Evolutionary conservation across 1,139 yeast species (phyloP).

Genomic region (Magnusiomyces tetraspermus): DNA sequence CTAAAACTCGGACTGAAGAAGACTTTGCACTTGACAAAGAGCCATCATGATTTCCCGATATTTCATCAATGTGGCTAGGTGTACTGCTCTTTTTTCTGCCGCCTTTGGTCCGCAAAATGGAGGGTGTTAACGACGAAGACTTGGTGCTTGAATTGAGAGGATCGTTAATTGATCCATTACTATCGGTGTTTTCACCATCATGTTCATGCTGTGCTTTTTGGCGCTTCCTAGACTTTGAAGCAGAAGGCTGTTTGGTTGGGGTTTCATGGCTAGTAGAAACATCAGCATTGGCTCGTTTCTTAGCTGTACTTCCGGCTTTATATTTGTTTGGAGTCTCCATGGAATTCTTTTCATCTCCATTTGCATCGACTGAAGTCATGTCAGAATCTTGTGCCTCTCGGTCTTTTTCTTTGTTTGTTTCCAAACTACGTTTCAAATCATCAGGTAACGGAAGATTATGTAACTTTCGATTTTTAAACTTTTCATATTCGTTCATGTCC

Average conservation of each 20-base stretch:
- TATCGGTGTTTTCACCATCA: constrained; percentile 96
- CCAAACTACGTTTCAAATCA: not conserved
- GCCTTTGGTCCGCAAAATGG: too few species aligned
- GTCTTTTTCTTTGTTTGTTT: not conserved
- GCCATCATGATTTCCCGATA: not conserved
- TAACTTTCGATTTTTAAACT: constrained; percentile 22
- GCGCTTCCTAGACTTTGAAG: not conserved
- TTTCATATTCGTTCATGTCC: constrained; percentile 53
- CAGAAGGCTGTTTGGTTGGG: not conserved
- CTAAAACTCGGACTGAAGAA: not conserved
- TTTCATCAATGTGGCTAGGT: too few species aligned
- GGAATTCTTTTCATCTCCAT: not conserved
- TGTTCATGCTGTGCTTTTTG: not conserved
- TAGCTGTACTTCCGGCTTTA: not conserved
- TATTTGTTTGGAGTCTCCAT: not conserved
- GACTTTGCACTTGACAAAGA: not conserved
- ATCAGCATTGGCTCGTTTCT: not conserved
- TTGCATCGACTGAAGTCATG: not conserved
- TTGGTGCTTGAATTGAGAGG: too few species aligned
- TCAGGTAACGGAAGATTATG: constrained; percentile 13
- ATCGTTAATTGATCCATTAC: constrained; percentile 97
- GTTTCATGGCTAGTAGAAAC: not conserved
- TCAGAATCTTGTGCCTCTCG: too few species aligned
- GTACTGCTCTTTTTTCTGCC: too few species aligned
- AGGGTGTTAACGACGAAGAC: too few species aligned